Evolutionary conservation across 106 monocot species (phyloP).

Genomic region (Platanthera guangdongensis): DNA sequence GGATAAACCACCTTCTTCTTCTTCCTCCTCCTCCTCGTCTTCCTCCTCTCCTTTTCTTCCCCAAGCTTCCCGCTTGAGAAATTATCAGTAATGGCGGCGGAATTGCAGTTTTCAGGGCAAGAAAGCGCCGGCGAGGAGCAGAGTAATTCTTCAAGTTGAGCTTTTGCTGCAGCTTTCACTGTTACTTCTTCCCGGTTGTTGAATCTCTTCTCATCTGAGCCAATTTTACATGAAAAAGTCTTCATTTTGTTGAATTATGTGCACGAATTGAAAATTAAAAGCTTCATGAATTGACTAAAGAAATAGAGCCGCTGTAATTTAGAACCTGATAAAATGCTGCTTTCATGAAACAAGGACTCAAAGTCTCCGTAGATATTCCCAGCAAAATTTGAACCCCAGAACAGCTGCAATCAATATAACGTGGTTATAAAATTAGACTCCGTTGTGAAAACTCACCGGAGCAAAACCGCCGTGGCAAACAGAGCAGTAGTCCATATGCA

Average conservation of each 20-base stretch:
- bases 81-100: neutral
- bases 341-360: conserved; percentile 1
- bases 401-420: conserved; percentile 29
- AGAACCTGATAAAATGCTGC: neutral
- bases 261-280: neutral
- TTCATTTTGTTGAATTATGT: neutral
- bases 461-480: neutral
- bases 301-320: neutral
- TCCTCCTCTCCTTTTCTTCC: neutral
- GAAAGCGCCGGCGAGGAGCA: neutral
- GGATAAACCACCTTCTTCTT: conserved; percentile 54
- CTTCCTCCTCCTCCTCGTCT: conserved; percentile 13
- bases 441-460: neutral
- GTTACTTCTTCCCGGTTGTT: neutral
- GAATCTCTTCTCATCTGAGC: neutral
- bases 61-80: neutral
- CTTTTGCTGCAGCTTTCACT: neutral
- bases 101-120: neutral
- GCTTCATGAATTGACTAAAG: neutral
- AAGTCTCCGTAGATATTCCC: neutral
- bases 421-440: neutral
- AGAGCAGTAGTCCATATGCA: no score
- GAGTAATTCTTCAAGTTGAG: neutral
- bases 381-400: conserved; percentile 17
- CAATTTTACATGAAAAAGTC: neutral